Evolutionary conservation across 1,284 basidiomycete genomes (phyloP).

Genomic region (Ceratobasidium sp.): DNA sequence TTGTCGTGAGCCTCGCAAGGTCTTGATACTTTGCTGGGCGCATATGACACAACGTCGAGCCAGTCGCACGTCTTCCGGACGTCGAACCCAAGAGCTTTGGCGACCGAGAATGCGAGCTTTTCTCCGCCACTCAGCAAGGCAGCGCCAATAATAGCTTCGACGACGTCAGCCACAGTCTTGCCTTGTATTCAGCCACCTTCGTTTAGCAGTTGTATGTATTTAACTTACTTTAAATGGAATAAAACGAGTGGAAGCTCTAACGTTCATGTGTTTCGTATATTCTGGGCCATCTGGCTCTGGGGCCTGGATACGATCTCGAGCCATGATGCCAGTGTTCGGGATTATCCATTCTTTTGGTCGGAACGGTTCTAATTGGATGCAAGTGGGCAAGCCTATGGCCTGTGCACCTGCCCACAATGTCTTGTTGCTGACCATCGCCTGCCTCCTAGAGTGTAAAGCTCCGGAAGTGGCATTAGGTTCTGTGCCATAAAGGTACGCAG

Average conservation of each 20-base stretch:
- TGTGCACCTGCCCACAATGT: slow-evolving; percentile 67
- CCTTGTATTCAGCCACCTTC: slow-evolving; percentile 32
- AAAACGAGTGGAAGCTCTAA: background rate
- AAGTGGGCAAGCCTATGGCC: slow-evolving; percentile 68
- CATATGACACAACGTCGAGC: slow-evolving; percentile 72
- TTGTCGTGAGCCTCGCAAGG: slow-evolving; percentile 49
- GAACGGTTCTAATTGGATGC: slow-evolving; percentile 77
- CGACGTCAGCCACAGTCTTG: slow-evolving; percentile 82
- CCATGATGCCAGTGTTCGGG: slow-evolving; percentile 50
- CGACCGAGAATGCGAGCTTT: slow-evolving; percentile 68
- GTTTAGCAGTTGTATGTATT: background rate
- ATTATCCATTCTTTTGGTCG: slow-evolving; percentile 72
- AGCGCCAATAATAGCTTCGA: slow-evolving; percentile 83
- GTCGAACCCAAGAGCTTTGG: slow-evolving; percentile 69
- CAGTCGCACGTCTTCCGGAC: slow-evolving; percentile 70
- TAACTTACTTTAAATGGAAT: slow-evolving; percentile 55
- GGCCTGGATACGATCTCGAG: background rate
- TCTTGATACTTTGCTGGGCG: slow-evolving; percentile 59
- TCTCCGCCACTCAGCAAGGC: slow-evolving; percentile 76
- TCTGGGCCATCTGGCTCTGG: slow-evolving; percentile 1
- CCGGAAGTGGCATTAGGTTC: slow-evolving; percentile 71
- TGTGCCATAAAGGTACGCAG: slow-evolving; percentile 75
- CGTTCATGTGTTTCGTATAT: background rate
- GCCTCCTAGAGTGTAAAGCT: slow-evolving; percentile 69
- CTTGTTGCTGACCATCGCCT: slow-evolving; percentile 77